Percentiles rank a stretch among this genome's conserved stretches.
These are phyloP conservation scores for Cladosporium halotolerans DNA, from an alignment of 2,329 filamentous ascomycete species.

Conservation along the genomic window DNA sequence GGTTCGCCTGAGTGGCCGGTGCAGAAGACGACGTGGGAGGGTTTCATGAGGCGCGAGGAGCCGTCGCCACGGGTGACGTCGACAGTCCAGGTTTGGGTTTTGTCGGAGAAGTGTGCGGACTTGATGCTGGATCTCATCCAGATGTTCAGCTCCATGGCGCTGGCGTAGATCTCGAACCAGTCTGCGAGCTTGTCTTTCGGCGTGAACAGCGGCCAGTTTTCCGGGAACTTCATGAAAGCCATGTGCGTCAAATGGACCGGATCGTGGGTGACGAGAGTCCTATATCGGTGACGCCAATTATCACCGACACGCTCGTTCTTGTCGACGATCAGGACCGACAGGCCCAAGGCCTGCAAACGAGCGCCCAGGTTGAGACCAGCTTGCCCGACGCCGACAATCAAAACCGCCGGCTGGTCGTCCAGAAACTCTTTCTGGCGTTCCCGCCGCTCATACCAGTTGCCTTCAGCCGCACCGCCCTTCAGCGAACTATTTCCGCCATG, in stretches of 20 bases:
- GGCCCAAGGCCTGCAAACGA: slow-evolving; percentile 37
- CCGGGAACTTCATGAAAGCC: slow-evolving; percentile 59
- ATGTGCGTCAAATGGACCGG: slow-evolving; percentile 56
- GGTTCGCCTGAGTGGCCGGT: slow-evolving; percentile 65
- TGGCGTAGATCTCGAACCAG: slow-evolving; percentile 61
- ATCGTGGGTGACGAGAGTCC: slow-evolving; percentile 48
- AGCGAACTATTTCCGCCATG: slow-evolving; percentile 25
- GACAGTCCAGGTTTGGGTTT: slow-evolving; percentile 49
- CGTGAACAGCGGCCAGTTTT: slow-evolving; percentile 62
- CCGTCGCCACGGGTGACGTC: slow-evolving; percentile 38
- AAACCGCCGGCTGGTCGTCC: background rate
- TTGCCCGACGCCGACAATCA: slow-evolving; percentile 32
- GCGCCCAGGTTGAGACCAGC: slow-evolving; percentile 40
- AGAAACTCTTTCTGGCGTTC: too few species aligned
- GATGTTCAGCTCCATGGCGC: slow-evolving; percentile 59
- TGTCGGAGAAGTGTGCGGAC: slow-evolving; percentile 43
- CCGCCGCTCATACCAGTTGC: slow-evolving; percentile 11
- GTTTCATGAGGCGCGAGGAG: slow-evolving; percentile 50
- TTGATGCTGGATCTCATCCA: slow-evolving; percentile 47
- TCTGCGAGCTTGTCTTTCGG: slow-evolving; percentile 66
- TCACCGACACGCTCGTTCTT: slow-evolving; percentile 38
- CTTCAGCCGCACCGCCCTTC: slow-evolving; percentile 15
- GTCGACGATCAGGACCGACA: slow-evolving; percentile 42
- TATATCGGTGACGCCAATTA: slow-evolving; percentile 43
- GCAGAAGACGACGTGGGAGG: slow-evolving; percentile 58